phyloP scores from a whole-genome alignment of 352 stramenopile genomes.

The Pythium dissotocum region DNA sequence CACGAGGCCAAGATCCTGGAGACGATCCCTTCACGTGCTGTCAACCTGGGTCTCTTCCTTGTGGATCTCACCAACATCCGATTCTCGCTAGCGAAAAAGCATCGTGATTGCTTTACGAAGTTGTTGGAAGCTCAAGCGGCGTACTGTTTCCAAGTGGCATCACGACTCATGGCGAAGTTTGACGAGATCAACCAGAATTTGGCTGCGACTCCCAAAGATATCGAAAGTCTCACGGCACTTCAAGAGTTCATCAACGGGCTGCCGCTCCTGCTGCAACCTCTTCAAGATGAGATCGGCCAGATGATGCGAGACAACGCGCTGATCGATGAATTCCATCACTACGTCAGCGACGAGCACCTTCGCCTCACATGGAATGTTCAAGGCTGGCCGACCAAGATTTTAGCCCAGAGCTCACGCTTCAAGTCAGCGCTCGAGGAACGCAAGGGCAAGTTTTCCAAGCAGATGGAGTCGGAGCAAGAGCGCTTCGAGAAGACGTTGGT shows the following conservation, averaged over 20 bases:
- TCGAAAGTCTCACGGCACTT: slow-evolving; percentile 89
- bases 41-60: slow-evolving; percentile 79
- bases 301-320: slow-evolving; percentile 81
- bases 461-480: slow-evolving; percentile 94
- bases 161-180: slow-evolving; percentile 79
- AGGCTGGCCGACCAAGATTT: slow-evolving; percentile 89
- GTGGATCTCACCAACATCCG: slow-evolving; percentile 84
- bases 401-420: slow-evolving; percentile 75
- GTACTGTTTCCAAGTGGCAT: slow-evolving; percentile 68
- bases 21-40: slow-evolving; percentile 54
- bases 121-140: slow-evolving; percentile 68
- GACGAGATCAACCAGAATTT: slow-evolving; percentile 87
- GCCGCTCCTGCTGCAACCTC: slow-evolving; percentile 60
- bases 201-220: slow-evolving; percentile 83
- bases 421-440: slow-evolving; percentile 77
- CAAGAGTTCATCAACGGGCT: slow-evolving; percentile 87
- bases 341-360: slow-evolving; percentile 85
- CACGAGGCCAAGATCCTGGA: slow-evolving; percentile 73
- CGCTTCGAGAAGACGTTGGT: slow-evolving; percentile 89
- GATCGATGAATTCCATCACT: slow-evolving; percentile 83
- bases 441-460: slow-evolving; percentile 88
- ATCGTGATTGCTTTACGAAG: slow-evolving; percentile 71
- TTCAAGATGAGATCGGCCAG: slow-evolving; percentile 79
- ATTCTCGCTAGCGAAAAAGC: slow-evolving; percentile 72
- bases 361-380: slow-evolving; percentile 89